Evolutionary conservation across 371 early-diverging fungal species (phyloP).

Genomic region (Lichtheimia hyalospora): DNA sequence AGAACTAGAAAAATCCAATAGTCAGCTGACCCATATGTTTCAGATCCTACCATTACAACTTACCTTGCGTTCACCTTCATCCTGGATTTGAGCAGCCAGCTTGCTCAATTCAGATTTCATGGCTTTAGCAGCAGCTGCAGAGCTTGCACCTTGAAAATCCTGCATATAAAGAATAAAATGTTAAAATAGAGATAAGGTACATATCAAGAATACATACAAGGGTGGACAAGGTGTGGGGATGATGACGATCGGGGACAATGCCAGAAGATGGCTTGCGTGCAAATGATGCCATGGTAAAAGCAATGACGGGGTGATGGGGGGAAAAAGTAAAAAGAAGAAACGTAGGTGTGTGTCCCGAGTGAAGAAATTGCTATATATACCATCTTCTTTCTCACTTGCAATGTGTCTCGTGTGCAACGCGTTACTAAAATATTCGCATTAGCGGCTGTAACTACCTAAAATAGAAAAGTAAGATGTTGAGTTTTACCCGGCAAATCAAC

Average conservation of each 20-base stretch:
- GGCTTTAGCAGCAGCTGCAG: conserved; percentile 66
- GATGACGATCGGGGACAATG: conserved; percentile 39
- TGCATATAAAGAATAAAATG: conserved; percentile 9
- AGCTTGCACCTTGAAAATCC: conserved; percentile 70
- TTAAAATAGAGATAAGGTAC: neutral
- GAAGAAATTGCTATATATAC: too few species aligned
- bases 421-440: too few species aligned
- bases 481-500: too few species aligned
- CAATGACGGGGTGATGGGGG: too few species aligned
- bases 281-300: conserved; percentile 20
- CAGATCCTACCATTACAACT: neutral
- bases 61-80: conserved; percentile 61
- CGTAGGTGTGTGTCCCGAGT: too few species aligned
- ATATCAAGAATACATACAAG: conserved; percentile 34
- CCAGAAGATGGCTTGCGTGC: conserved; percentile 37
- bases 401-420: too few species aligned
- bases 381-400: too few species aligned
- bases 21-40: neutral
- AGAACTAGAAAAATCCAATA: conserved; percentile 12
- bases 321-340: too few species aligned
- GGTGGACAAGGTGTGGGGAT: conserved; percentile 62
- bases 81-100: conserved; percentile 49
- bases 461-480: too few species aligned
- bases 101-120: conserved; percentile 65
- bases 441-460: too few species aligned